Base-by-base conservation (phyloP, 2,329 filamentous ascomycete species). In the Venturia aucupariae region DNA sequence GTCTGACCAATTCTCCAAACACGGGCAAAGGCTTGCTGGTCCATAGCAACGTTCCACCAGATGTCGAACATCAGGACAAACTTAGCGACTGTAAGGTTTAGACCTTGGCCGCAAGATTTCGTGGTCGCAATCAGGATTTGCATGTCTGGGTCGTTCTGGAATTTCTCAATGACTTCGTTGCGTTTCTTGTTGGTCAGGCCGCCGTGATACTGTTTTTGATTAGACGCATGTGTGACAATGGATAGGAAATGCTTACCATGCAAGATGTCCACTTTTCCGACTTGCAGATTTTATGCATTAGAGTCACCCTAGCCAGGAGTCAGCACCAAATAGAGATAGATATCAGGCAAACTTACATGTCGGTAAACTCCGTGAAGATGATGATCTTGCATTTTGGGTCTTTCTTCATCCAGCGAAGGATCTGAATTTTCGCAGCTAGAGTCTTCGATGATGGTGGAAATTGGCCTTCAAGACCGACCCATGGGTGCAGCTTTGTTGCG, bases 1-100 rank as follows among this genome's bases (percentile, higher is more conserved):
- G 70, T 67, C 67, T 93, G 89, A 0, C 87, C 87, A 2, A 86
- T 84, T 6, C 89, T 80, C 68, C 82, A 83, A 0, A 90, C 82
- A 0, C 89, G 81, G 1, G 79, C 81, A 69, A 84, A 84, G 0
- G 83, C 86, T 69, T 90, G 88, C n/a, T 84, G 75, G 67, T 90
- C 86, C 0, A 79, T 72, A 0, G 80, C 77, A 1, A 73, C 72
- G 65, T 90, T 90, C 84, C 84, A 90, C 79, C 78, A 80, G 0
- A 77, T 76, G 65, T 81, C 79, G 22, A 83, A 71, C n/a, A 76
- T 73, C 46, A 83, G 79, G 57, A 80, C 78, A 4, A 73, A 71
- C 3, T 70, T 74, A 0, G 86, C 85, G 71, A 80, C 81, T 0
- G 83, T 85, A 15, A 88, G 74, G 68, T 88, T 86, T 22, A 88